Evolutionary conservation across 495 filamentous ascomycete genomes (phyloP), one percentile per base, ranked within the genome.

Genomic region (Hypomontagnella monticulosa): DNA sequence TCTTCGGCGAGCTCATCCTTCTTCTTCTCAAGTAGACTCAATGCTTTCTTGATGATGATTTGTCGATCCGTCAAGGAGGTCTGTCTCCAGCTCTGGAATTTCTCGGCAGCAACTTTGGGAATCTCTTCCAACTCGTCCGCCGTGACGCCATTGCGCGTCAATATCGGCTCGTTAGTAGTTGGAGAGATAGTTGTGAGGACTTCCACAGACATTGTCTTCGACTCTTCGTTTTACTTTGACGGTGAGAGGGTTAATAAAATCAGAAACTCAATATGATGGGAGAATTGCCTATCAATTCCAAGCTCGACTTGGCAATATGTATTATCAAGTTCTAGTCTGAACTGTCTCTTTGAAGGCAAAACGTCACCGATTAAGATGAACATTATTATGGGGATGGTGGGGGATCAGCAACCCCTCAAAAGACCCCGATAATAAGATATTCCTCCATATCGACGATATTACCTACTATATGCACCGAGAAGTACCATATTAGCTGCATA

Each of bases 171-270:
- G 75, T 91, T 90, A 43, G 93, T 97, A 36, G 86, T 88, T 44
- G 93, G 93, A 2, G 93, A 97, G 69, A 97, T 92, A 47, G 93
- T 97, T 1, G 86, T 94, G 69, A 97, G 87, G 1, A 81, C 87
- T 85, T 96, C 93, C 41, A 87, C 76, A 56, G 91, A 86, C 91
- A 95, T 95, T 27, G 42, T 34, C 5, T 9, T 38, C n/a, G n/a
- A 5, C 5, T 14, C 30, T 37, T 46, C 32, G 34, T 57, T 52
- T 4, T 50, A 34, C 11, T 56, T 42, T 42, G 9, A 52, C 12
- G 23, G 1, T 15, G 37, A 37, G 19, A 12, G 27, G 20, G 9
- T 30, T 43, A 8, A 27, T 19, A 18, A 51, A 15, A 34, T 23
- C 12, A 52, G 32, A 15, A 36, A 33, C 49, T 14, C 37, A 53